Conservation (phyloP, 2,329 filamentous ascomycete genomes). For the Apiospora rasikravindrae region DNA sequence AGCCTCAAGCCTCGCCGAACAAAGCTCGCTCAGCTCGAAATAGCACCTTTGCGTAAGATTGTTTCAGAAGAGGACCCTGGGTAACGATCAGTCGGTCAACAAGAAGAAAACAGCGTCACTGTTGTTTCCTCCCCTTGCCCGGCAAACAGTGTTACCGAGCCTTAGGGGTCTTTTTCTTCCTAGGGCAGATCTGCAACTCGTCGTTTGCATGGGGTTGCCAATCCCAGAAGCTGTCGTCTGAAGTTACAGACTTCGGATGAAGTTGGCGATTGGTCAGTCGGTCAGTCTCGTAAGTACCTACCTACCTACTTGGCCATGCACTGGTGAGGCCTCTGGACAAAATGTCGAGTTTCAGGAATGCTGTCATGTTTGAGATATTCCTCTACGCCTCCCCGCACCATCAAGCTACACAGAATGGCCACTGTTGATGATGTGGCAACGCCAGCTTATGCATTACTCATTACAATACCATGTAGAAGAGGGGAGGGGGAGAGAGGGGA, state of each 20-base stretch:
- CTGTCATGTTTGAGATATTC: slow-evolving; percentile 4
- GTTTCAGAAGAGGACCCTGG: neutral
- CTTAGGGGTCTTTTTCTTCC: neutral
- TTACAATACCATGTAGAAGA: neutral
- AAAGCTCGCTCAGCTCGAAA: neutral
- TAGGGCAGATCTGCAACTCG: neutral
- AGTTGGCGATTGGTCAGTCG: neutral
- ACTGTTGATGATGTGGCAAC: neutral
- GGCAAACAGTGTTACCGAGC: neutral
- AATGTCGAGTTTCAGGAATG: neutral
- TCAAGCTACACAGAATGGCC: neutral
- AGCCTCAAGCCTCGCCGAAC: neutral
- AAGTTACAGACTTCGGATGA: neutral
- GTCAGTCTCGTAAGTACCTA: neutral
- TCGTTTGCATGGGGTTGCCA: neutral
- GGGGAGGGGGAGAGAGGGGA: neutral
- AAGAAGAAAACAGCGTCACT: neutral
- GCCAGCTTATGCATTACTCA: neutral
- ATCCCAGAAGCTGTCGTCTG: neutral
- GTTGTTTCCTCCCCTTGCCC: neutral
- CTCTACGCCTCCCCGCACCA: neutral
- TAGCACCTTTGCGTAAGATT: neutral
- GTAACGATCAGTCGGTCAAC: neutral
- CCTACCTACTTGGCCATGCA: neutral
- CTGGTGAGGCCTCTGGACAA: neutral